These are phyloP conservation scores for Tritrichomonas foetus DNA, from an alignment of 208 protist genomes.

Conservation along the genomic window DNA sequence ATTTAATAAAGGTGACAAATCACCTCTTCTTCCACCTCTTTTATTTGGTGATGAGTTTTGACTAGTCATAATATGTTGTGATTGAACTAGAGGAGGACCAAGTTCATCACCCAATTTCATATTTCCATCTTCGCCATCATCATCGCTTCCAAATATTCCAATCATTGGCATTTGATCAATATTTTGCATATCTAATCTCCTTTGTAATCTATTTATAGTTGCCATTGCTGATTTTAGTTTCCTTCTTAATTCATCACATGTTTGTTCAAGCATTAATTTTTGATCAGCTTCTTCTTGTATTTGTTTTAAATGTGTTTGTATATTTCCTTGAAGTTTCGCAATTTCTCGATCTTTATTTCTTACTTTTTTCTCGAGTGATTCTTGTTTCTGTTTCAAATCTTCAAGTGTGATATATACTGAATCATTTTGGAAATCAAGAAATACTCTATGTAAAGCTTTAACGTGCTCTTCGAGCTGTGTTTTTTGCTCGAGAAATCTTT, in stretches of 20 bases:
- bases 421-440: conserved; percentile 20
- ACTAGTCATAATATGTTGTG: too few species aligned
- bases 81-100: too few species aligned
- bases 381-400: conserved; percentile 27
- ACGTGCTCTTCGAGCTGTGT: conserved; percentile 20
- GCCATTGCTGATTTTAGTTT: background rate
- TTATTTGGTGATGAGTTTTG: too few species aligned
- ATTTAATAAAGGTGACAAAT: background rate
- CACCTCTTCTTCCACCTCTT: background rate
- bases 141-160: background rate
- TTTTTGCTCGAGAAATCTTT: conserved; percentile 38
- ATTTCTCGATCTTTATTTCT: background rate
- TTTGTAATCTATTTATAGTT: background rate
- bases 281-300: background rate
- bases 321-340: background rate
- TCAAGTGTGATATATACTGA: conserved; percentile 32
- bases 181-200: background rate
- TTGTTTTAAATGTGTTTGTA: background rate
- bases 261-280: background rate
- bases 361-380: background rate
- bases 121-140: background rate
- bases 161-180: background rate
- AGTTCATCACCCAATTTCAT: too few species aligned
- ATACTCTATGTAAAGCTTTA: conserved; percentile 32
- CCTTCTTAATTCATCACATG: background rate